phyloP scores from a whole-genome alignment of 257 asterid species.

The Fraxinus cuspidata region DNA sequence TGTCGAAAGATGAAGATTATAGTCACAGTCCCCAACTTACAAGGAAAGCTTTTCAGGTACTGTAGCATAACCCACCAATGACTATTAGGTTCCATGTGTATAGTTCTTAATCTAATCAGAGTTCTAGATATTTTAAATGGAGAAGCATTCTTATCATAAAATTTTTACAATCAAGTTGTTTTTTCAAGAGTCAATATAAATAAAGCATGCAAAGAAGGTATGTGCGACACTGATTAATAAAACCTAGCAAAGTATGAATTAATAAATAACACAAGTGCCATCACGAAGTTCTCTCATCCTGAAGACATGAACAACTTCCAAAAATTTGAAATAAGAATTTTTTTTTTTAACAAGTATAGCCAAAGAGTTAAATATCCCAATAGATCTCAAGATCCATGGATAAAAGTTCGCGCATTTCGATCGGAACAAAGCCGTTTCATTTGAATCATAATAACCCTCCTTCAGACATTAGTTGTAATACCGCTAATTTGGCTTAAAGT shows the following conservation, averaged over 20 bases:
- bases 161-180: background rate
- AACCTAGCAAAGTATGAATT: background rate
- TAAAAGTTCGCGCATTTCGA: background rate
- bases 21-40: background rate
- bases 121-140: background rate
- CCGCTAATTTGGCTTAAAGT: too few species aligned
- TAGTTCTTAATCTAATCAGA: slow-evolving; percentile 15
- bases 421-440: background rate
- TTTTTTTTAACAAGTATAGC: background rate
- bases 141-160: background rate
- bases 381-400: background rate
- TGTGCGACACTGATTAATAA: background rate
- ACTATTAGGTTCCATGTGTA: background rate
- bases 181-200: background rate
- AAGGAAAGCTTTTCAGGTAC: background rate
- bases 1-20: background rate
- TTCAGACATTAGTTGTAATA: background rate
- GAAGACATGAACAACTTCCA: background rate
- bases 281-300: background rate
- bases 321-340: background rate
- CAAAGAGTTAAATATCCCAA: background rate
- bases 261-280: background rate
- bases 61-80: background rate
- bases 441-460: background rate
- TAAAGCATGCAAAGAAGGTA: background rate